Percentiles rank a stretch among this genome's conserved stretches.
phyloP scores from a whole-genome alignment of 108 stramenopile genomes.

The Thalassiosira profunda region DNA sequence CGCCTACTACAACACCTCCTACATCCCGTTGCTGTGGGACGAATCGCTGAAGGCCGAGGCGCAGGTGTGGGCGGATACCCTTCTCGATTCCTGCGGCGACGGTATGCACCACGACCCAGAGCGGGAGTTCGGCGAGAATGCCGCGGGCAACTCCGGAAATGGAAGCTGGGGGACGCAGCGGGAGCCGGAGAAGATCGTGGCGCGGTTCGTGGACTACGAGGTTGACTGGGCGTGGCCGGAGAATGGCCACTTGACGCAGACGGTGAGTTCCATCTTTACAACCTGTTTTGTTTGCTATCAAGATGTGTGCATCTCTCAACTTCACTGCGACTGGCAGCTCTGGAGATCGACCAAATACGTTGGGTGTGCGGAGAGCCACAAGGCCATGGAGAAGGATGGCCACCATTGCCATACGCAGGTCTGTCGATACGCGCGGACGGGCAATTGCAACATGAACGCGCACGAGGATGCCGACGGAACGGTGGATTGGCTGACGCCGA shows the following conservation, averaged over 20 bases:
- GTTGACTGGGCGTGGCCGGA: slow-evolving; percentile 26
- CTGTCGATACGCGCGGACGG: slow-evolving; percentile 32
- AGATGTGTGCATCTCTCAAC: too few relatives aligned
- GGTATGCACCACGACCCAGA: slow-evolving; percentile 37
- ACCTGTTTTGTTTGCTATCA: too few relatives aligned
- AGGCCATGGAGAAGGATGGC: neutral
- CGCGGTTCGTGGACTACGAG: slow-evolving; percentile 35
- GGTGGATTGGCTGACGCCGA: slow-evolving; percentile 33
- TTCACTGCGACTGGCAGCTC: too few relatives aligned
- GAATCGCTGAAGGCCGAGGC: slow-evolving; percentile 33
- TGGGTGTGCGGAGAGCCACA: slow-evolving; percentile 38
- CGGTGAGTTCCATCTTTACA: too few relatives aligned
- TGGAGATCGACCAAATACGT: slow-evolving; percentile 27
- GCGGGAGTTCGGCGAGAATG: slow-evolving; percentile 27
- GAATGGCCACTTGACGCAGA: slow-evolving; percentile 37
- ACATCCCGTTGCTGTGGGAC: slow-evolving; percentile 34
- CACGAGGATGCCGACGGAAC: neutral
- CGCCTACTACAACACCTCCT: slow-evolving; percentile 14
- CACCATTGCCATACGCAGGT: slow-evolving; percentile 39
- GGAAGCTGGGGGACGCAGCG: slow-evolving; percentile 20
- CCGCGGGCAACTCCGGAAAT: slow-evolving; percentile 22
- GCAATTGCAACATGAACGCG: slow-evolving; percentile 34
- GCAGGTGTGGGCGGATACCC: slow-evolving; percentile 19
- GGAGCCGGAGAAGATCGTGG: slow-evolving; percentile 19
- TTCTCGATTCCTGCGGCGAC: slow-evolving; percentile 20